Percentiles rank a stretch among this genome's conserved stretches.
Evolutionary conservation across 176 grass and related monocot genomes (phyloP).

Genomic region (Elymus sibiricus): DNA sequence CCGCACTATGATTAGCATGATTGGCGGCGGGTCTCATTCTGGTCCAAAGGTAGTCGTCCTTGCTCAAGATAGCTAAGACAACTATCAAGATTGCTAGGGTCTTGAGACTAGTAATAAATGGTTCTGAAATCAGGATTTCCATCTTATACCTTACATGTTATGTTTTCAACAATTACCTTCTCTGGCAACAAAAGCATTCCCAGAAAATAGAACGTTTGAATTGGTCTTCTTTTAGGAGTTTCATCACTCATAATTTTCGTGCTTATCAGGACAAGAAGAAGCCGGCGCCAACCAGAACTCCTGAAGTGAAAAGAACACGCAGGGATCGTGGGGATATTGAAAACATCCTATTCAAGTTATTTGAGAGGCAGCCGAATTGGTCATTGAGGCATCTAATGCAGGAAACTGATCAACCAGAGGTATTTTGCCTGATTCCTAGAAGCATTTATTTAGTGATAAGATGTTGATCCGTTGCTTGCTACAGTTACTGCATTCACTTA

Average conservation of each 20-base stretch:
- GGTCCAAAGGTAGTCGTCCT: slow-evolving; percentile 46
- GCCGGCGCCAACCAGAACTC: slow-evolving; percentile 41
- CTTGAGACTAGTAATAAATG: not conserved
- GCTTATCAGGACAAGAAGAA: slow-evolving; percentile 75
- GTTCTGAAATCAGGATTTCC: not conserved
- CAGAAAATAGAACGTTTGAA: not conserved
- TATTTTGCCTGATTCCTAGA: slow-evolving; percentile 19
- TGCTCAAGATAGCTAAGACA: not conserved
- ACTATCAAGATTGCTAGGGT: not conserved
- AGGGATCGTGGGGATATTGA: slow-evolving; percentile 63
- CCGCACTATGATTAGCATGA: slow-evolving; percentile 76
- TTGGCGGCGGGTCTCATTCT: slow-evolving; percentile 51
- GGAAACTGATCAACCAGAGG: slow-evolving; percentile 92
- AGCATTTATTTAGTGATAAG: not conserved
- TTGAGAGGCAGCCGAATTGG: slow-evolving; percentile 92
- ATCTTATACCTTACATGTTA: not conserved
- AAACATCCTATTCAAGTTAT: slow-evolving; percentile 92
- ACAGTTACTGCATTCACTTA: not conserved
- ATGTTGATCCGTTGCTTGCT: not conserved
- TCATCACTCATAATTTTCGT: not conserved
- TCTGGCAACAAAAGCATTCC: not conserved
- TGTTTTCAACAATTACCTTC: not conserved
- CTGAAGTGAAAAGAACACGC: slow-evolving; percentile 72
- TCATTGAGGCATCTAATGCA: slow-evolving; percentile 78
- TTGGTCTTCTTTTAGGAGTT: not conserved